phyloP scores from a whole-genome alignment of 352 stramenopile species.

The Globisporangium nodosum region DNA sequence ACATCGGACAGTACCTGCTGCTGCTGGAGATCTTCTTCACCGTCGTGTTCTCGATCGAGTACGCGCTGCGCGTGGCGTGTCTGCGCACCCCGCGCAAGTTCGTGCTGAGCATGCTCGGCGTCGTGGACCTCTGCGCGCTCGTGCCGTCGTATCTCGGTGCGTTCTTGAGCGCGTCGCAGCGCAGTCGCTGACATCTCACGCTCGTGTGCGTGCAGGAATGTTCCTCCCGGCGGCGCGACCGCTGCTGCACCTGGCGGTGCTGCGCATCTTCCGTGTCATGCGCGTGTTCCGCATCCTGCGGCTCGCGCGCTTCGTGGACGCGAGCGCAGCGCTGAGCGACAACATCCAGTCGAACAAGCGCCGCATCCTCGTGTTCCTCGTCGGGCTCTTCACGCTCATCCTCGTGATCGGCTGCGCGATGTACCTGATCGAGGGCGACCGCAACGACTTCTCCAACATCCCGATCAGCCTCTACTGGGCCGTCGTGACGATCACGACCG shows the following conservation, averaged over 20 bases:
- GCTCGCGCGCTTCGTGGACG: constrained; percentile 68
- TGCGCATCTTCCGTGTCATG: constrained; percentile 78
- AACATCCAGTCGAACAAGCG: constrained; percentile 81
- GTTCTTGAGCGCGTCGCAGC: neutral
- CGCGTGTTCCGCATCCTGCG: constrained; percentile 72
- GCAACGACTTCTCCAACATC: constrained; percentile 67
- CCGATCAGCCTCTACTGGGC: constrained; percentile 49
- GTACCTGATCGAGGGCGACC: constrained; percentile 80
- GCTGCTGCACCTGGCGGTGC: constrained; percentile 53
- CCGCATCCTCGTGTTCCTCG: constrained; percentile 69
- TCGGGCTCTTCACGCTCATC: constrained; percentile 70
- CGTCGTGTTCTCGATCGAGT: too few species aligned
- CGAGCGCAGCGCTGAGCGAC: constrained; percentile 57
- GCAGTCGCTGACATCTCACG: neutral
- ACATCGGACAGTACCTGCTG: constrained; percentile 60
- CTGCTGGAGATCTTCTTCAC: constrained; percentile 40
- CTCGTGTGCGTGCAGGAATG: neutral
- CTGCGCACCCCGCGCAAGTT: too few species aligned
- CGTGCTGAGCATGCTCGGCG: constrained; percentile 34
- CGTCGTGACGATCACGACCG: constrained; percentile 48
- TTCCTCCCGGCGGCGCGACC: constrained; percentile 47
- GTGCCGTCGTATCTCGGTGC: constrained; percentile 75
- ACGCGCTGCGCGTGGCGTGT: too few species aligned
- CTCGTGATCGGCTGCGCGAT: constrained; percentile 78
- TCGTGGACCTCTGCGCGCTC: constrained; percentile 73